phyloP scores from a whole-genome alignment of 345 rosid genomes.

The Hypericum perforatum region DNA sequence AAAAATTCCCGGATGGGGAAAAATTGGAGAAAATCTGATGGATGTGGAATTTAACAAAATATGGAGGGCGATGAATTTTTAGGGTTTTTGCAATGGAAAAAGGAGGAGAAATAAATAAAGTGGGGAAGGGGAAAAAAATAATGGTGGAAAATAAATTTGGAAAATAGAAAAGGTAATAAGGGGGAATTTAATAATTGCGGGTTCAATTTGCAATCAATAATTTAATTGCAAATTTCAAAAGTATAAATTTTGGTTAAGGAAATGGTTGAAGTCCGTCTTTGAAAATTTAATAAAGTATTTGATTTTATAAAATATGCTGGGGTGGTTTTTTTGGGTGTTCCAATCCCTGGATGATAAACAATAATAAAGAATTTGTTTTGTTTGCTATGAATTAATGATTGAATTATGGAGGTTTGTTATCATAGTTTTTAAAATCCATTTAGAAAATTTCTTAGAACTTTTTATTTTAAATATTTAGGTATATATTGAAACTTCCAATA shows the following conservation, averaged over 20 bases:
- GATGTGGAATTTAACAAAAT: slow-evolving; percentile 5
- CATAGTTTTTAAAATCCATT: no score
- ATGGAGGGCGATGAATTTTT: slow-evolving; percentile 9
- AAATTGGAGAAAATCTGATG: slow-evolving; percentile 15
- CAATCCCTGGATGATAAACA: not conserved
- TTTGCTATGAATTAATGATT: no score
- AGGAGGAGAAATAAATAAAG: slow-evolving; percentile 40
- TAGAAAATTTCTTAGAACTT: no score
- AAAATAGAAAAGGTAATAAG: slow-evolving; percentile 15
- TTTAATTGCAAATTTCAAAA: slow-evolving; percentile 53
- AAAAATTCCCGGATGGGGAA: slow-evolving; percentile 25
- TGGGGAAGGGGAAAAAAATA: slow-evolving; percentile 9
- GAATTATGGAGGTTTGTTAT: no score
- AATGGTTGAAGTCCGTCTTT: slow-evolving; percentile 88
- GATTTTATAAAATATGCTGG: slow-evolving; percentile 12
- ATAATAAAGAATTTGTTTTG: not conserved
- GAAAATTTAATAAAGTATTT: slow-evolving; percentile 43
- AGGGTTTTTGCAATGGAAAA: slow-evolving; percentile 36
- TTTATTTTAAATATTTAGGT: no score
- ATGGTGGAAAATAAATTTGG: slow-evolving; percentile 7
- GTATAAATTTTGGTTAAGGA: slow-evolving; percentile 86
- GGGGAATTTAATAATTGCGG: slow-evolving; percentile 34
- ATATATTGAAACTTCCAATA: no score
- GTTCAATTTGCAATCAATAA: slow-evolving; percentile 36
- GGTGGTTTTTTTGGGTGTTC: not conserved